Conservation (phyloP, 2,329 filamentous ascomycete species). For the Colletotrichum karsti region DNA sequence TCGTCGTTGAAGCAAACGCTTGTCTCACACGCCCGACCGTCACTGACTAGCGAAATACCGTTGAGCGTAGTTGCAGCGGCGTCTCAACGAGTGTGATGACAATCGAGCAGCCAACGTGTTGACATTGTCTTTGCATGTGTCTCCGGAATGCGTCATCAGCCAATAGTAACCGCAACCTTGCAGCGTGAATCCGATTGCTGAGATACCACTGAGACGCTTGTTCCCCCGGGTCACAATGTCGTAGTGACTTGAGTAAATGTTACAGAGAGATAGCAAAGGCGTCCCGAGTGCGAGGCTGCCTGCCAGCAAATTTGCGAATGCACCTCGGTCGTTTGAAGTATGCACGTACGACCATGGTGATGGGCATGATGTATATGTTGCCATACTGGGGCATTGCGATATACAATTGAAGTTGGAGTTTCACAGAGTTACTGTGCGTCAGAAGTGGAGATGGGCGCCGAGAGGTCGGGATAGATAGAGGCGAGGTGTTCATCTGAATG, state of each 20-base stretch:
- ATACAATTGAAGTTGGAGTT: not conserved
- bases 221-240: not conserved
- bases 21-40: not conserved
- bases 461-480: conserved; percentile 7
- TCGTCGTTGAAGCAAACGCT: not conserved
- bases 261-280: not conserved
- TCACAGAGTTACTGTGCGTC: not conserved
- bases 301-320: not conserved
- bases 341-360: not conserved
- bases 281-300: not conserved
- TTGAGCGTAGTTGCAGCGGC: not conserved
- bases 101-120: not conserved
- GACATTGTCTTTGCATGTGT: not conserved
- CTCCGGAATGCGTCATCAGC: not conserved
- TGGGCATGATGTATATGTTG: not conserved
- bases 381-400: not conserved
- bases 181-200: not conserved
- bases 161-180: not conserved
- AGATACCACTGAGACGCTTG: not conserved
- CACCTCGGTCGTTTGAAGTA: not conserved
- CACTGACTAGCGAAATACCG: not conserved
- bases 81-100: not conserved
- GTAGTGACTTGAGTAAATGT: not conserved
- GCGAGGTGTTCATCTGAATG: conserved; percentile 22
- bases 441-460: not conserved